These are phyloP conservation scores for Mycena metata DNA, from an alignment of 768 basidiomycete species.

Conservation along the genomic window DNA sequence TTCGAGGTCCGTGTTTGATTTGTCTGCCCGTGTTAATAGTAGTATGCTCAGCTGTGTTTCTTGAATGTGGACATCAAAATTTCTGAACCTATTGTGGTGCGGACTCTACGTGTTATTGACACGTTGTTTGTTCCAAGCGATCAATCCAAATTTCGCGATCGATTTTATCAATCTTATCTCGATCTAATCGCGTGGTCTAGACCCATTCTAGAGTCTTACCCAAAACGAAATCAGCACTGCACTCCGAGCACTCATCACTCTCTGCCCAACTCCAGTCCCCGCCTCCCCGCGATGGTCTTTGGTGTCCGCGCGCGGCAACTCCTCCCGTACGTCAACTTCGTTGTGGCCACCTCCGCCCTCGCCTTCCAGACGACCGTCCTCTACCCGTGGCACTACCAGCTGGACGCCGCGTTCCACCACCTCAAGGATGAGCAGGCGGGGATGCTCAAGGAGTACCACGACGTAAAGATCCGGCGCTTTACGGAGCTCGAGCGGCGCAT, in stretches of 20 bases:
- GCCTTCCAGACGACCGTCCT: slow-evolving; percentile 43
- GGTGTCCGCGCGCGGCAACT: slow-evolving; percentile 36
- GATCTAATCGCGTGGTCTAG: too few species aligned
- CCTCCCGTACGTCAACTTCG: slow-evolving; percentile 43
- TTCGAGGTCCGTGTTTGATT: too few species aligned
- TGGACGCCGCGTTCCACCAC: slow-evolving; percentile 39
- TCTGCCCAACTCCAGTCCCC: slow-evolving; percentile 3
- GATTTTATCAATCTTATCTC: too few species aligned
- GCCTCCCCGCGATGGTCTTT: slow-evolving; percentile 35
- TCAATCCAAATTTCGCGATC: too few species aligned
- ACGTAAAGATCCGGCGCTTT: slow-evolving; percentile 36
- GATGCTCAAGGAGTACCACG: slow-evolving; percentile 39
- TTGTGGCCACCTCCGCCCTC: slow-evolving; percentile 39
- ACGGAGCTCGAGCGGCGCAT: slow-evolving; percentile 29
- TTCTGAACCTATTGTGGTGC: too few species aligned
- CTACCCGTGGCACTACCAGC: slow-evolving; percentile 45
- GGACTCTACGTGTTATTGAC: too few species aligned
- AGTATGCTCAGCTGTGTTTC: too few species aligned
- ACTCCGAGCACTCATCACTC: neutral
- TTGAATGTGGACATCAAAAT: too few species aligned
- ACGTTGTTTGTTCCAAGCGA: too few species aligned
- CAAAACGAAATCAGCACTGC: too few species aligned
- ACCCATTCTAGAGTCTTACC: too few species aligned
- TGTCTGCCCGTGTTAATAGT: too few species aligned
- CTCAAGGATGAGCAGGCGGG: slow-evolving; percentile 25